A percentile compares a stretch with the other conserved stretches of the same genome.
phyloP scores from a whole-genome alignment of 805 yeast genomes.

The Pichia insulana region DNA sequence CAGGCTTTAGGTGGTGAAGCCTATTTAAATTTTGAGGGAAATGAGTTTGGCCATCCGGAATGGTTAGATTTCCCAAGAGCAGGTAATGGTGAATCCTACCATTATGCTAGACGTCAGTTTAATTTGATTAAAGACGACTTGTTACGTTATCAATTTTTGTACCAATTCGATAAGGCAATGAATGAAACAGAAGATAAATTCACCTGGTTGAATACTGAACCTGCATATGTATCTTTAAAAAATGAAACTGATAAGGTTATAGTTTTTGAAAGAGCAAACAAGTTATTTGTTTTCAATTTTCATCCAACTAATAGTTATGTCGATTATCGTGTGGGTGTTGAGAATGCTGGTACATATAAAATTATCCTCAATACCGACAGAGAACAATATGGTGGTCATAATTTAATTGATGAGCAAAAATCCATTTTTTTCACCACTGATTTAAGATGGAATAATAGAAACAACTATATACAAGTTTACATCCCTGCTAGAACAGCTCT shows the following conservation, averaged over 20 bases:
- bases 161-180: slow-evolving; percentile 80
- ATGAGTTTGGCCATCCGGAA: slow-evolving; percentile 98
- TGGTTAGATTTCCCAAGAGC: slow-evolving; percentile 96
- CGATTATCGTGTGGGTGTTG: slow-evolving; percentile 89
- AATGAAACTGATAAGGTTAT: slow-evolving; percentile 84
- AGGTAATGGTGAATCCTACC: slow-evolving; percentile 82
- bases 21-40: slow-evolving; percentile 91
- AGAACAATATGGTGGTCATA: slow-evolving; percentile 71
- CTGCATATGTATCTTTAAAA: slow-evolving; percentile 82
- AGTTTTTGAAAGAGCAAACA: slow-evolving; percentile 81
- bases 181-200: slow-evolving; percentile 63
- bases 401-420: slow-evolving; percentile 48
- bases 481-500: slow-evolving; percentile 72
- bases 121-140: slow-evolving; percentile 73
- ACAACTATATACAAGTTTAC: slow-evolving; percentile 67
- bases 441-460: slow-evolving; percentile 71
- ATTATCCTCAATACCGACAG: slow-evolving; percentile 71
- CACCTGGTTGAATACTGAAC: slow-evolving; percentile 59
- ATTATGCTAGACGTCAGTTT: slow-evolving; percentile 93
- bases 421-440: slow-evolving; percentile 61
- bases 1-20: slow-evolving; percentile 96
- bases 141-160: slow-evolving; percentile 69
- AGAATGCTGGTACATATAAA: slow-evolving; percentile 64
- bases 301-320: slow-evolving; percentile 76
- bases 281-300: slow-evolving; percentile 82